Evolutionary conservation across 2,329 filamentous ascomycete species (phyloP).

Genomic region (Ophiosphaerella korrae): DNA sequence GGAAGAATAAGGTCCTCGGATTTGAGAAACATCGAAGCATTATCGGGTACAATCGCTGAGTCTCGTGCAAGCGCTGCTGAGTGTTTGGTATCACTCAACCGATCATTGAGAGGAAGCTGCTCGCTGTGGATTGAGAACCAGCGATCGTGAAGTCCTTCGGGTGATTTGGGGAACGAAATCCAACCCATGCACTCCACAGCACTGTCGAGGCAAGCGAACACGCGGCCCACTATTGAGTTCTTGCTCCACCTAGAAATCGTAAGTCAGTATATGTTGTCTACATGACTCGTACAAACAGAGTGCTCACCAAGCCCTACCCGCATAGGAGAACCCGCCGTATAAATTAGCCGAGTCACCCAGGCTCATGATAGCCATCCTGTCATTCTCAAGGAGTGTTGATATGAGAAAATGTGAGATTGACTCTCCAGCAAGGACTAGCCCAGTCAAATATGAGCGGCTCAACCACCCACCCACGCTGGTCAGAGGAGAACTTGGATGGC

Average conservation of each 20-base stretch:
- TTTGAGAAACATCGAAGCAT: conserved; percentile 19
- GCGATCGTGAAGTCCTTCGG: conserved; percentile 49
- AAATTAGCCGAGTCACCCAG: conserved; percentile 59
- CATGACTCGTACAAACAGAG: no score
- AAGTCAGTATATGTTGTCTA: no score
- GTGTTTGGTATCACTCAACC: conserved; percentile 46
- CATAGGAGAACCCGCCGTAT: conserved; percentile 60
- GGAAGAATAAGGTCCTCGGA: conserved; percentile 48
- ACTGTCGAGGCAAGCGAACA: conserved; percentile 54
- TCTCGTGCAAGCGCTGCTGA: conserved; percentile 39
- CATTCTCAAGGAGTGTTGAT: conserved; percentile 61
- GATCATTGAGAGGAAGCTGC: conserved; percentile 33
- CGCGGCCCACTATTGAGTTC: conserved; percentile 58
- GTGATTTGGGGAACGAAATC: conserved; percentile 52
- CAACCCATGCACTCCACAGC: conserved; percentile 61
- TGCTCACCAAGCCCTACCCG: conserved; percentile 51
- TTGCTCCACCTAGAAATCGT: conserved; percentile 56
- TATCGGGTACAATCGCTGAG: conserved; percentile 44
- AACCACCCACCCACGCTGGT: conserved; percentile 58
- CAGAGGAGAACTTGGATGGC: conserved; percentile 15
- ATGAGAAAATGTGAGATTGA: conserved; percentile 61
- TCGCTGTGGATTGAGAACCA: conserved; percentile 57
- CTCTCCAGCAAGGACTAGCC: conserved; percentile 61
- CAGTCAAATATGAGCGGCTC: conserved; percentile 60
- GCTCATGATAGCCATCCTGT: conserved; percentile 52